Percentiles rank a stretch among this genome's conserved stretches.
Conservation (phyloP, 1,284 basidiomycete genomes). For the Tilletia horrida region DNA sequence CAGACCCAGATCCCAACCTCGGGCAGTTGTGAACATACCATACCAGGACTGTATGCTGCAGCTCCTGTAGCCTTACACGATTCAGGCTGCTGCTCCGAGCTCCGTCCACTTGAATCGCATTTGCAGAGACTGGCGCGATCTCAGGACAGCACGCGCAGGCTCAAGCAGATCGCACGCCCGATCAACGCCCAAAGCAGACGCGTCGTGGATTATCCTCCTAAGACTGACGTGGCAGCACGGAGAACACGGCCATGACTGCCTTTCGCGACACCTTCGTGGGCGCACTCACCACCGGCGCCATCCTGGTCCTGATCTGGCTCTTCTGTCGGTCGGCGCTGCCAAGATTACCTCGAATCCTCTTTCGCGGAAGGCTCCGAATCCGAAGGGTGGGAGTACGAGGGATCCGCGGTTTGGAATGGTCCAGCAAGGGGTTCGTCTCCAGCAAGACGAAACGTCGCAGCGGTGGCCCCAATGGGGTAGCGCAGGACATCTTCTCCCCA, state of each 20-base stretch:
- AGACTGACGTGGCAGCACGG: too few relatives aligned
- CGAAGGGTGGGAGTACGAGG: slow-evolving; percentile 37
- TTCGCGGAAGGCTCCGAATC: slow-evolving; percentile 40
- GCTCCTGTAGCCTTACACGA: too few relatives aligned
- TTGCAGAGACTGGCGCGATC: too few relatives aligned
- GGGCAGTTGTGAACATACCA: too few relatives aligned
- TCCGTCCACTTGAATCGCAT: too few relatives aligned
- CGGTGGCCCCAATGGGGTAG: neutral
- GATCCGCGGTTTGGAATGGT: slow-evolving; percentile 43
- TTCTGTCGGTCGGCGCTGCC: slow-evolving; percentile 45
- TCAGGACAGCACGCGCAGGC: too few relatives aligned
- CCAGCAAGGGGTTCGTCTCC: slow-evolving; percentile 36
- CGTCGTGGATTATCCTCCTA: too few relatives aligned
- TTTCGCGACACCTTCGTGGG: neutral
- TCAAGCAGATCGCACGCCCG: too few relatives aligned
- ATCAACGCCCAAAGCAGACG: too few relatives aligned
- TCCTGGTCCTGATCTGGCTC: slow-evolving; percentile 29
- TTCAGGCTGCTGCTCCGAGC: too few relatives aligned
- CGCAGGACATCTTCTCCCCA: slow-evolving; percentile 4
- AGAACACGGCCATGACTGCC: neutral
- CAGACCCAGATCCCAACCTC: too few relatives aligned
- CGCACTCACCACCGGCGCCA: neutral
- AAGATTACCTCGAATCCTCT: slow-evolving; percentile 38
- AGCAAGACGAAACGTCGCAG: neutral
- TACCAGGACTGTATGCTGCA: too few relatives aligned